Base-by-base conservation (phyloP, 345 rosid species). In the Firmiana major region DNA sequence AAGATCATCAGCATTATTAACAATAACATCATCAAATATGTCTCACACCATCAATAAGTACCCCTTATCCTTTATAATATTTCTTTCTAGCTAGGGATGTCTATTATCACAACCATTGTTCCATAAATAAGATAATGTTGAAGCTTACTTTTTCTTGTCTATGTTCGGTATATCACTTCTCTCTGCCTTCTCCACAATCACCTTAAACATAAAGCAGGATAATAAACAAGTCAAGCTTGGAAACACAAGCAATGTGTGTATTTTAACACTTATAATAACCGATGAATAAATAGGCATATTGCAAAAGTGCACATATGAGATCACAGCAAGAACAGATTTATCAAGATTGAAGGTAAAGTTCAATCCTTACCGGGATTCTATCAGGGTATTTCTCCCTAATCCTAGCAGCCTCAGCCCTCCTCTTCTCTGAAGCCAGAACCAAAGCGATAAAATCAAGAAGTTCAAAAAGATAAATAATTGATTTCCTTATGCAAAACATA, bases 131-230 rank as follows among this genome's bases (percentile, higher is more conserved):
- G 36, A 8, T 7, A 19, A 3, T 71, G 17, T 46, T 36, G 8
- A 48, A 36, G 45, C 87, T 88, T 87, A 94, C 97, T 94, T 94
- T 74, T 93, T 93, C 95, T 94, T 94, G 80, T 94, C 98, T 70
- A 94, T 93, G 83, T 89, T 89, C 26, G 97, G 97, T 83, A 94
- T 91, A 69, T 94, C 98, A 71, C 97, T 94, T 86, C 90, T 85
- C 87, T 94, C 98, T 16, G 95, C 97, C 88, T 92, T 91, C 89
- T 94, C 98, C 80, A 94, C 98, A 60, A 94, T 92, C 81, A 94
- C 97, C 98, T 92, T 59, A 49, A 85, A 75, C 19, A 81, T 51
- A 68, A 76, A 75, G 8, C 13, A 80, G 12, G 46, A 9, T 34
- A 38, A 31, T 11, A 63, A 36, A 40, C 58, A 79, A 74, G 65